Evolutionary conservation across 495 filamentous ascomycete species (phyloP).

Genomic region (Penicillium subrubescens): DNA sequence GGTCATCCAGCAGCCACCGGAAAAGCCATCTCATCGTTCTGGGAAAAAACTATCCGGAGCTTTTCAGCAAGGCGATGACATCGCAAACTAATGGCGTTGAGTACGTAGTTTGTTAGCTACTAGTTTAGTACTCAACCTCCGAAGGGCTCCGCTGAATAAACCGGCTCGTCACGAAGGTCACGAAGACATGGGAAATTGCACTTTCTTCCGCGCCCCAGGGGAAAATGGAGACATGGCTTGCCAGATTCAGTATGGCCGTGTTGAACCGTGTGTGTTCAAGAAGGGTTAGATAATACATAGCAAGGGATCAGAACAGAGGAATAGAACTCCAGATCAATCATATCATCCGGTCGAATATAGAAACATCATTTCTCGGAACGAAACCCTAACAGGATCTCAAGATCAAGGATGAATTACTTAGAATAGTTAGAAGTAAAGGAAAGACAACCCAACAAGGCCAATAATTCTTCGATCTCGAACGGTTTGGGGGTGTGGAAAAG

Average conservation of each 20-base stretch:
- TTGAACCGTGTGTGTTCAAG: background rate
- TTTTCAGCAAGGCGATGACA: background rate
- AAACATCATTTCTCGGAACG: background rate
- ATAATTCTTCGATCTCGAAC: conserved; percentile 16
- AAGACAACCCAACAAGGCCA: background rate
- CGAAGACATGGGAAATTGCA: conserved; percentile 2
- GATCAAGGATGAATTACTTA: background rate
- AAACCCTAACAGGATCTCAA: background rate
- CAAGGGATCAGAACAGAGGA: background rate
- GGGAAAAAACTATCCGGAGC: conserved; percentile 11
- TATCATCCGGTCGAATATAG: background rate
- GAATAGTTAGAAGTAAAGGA: conserved; percentile 6
- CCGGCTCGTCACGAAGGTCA: conserved; percentile 1
- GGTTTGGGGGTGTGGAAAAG: conserved; percentile 9
- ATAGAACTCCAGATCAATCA: background rate
- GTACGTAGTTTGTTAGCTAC: background rate
- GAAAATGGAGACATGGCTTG: background rate
- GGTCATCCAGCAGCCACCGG: conserved; percentile 17
- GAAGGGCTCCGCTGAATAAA: background rate
- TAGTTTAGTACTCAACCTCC: background rate
- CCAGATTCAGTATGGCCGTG: background rate
- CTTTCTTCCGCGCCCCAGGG: background rate
- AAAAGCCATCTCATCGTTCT: conserved; percentile 6
- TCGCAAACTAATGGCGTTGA: background rate
- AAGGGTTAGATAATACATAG: background rate